A percentile compares a stretch with the other conserved stretches of the same genome.
phyloP scores from a whole-genome alignment of 495 filamentous ascomycete species.

The Trichoderma orchidacearum region DNA sequence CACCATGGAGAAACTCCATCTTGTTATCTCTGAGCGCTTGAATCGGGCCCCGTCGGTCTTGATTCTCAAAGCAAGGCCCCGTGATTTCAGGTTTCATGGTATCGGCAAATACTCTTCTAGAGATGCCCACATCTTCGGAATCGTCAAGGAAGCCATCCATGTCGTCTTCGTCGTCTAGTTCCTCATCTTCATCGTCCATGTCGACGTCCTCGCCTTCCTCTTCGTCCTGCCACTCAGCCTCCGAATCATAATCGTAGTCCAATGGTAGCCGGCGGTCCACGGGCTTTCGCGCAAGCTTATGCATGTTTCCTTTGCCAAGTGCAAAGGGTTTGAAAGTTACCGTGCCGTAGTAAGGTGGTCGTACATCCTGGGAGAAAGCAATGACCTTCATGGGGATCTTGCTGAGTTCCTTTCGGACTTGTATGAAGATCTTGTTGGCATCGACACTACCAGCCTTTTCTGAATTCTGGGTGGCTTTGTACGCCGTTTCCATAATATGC shows the following conservation, averaged over 20 bases:
- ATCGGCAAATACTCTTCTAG: slow-evolving; percentile 30
- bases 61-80: slow-evolving; percentile 72
- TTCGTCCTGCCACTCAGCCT: slow-evolving; percentile 65
- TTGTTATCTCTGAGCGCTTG: slow-evolving; percentile 38
- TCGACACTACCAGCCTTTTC: slow-evolving; percentile 5
- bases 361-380: slow-evolving; percentile 72
- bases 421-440: slow-evolving; percentile 22
- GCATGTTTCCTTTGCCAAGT: slow-evolving; percentile 23
- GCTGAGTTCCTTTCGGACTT: slow-evolving; percentile 38
- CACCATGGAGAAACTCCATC: slow-evolving; percentile 64
- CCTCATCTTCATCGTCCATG: slow-evolving; percentile 66
- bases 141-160: slow-evolving; percentile 70
- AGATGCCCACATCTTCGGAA: slow-evolving; percentile 37
- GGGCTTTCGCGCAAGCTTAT: slow-evolving; percentile 56
- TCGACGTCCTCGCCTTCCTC: slow-evolving; percentile 52
- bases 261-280: slow-evolving; percentile 49
- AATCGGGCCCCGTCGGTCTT: slow-evolving; percentile 22
- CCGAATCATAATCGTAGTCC: slow-evolving; percentile 94
- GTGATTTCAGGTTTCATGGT: slow-evolving; percentile 64
- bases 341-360: slow-evolving; percentile 84
- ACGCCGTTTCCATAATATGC: slow-evolving; percentile 45
- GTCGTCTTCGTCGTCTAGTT: slow-evolving; percentile 46
- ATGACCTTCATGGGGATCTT: slow-evolving; percentile 62
- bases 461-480: slow-evolving; percentile 12
- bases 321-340: slow-evolving; percentile 44